Conservation (phyloP, 345 rosid genomes). For the Acer saccharum region DNA sequence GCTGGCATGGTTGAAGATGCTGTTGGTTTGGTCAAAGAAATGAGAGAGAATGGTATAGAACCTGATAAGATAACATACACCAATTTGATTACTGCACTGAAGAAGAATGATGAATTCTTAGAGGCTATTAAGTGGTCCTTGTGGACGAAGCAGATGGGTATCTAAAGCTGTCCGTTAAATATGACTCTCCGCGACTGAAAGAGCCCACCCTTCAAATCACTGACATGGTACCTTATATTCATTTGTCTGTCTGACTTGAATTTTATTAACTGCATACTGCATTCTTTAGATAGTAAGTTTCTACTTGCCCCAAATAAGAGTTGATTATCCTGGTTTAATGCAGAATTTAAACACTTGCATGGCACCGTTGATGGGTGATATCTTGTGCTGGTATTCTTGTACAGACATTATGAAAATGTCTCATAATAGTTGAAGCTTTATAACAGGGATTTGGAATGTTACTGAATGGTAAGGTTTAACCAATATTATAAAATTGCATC, state of each 20-base stretch:
- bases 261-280: not conserved
- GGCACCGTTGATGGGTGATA: not conserved
- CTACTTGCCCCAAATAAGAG: not conserved
- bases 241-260: not conserved
- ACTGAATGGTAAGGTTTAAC: not conserved
- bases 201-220: not conserved
- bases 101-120: constrained; percentile 71
- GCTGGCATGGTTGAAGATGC: constrained; percentile 96
- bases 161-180: constrained; percentile 26
- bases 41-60: constrained; percentile 65
- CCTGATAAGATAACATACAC: constrained; percentile 79
- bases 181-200: constrained; percentile 1
- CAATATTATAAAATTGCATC: no score
- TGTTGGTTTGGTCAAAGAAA: constrained; percentile 74
- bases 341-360: not conserved
- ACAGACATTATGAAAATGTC: not conserved
- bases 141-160: constrained; percentile 93
- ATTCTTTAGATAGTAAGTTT: no score
- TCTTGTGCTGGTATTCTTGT: no score
- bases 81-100: constrained; percentile 72
- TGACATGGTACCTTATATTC: constrained; percentile 11
- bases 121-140: constrained; percentile 95
- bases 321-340: not conserved
- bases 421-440: not conserved
- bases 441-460: no score